Evolutionary conservation across 768 basidiomycete genomes (phyloP).

Genomic region (Ramaria rubella): DNA sequence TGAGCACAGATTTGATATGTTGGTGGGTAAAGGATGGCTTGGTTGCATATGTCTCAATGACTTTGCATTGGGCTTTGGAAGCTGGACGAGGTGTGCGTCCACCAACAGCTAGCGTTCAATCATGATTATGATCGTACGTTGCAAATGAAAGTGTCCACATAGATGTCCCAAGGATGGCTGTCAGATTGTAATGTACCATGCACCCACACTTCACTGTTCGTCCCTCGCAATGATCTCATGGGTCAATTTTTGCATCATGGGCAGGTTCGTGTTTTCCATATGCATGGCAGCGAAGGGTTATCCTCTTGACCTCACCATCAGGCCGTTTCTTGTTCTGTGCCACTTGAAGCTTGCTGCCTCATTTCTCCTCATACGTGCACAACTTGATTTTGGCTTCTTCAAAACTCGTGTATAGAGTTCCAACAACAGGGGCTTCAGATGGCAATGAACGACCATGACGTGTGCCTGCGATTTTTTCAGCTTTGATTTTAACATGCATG

Average conservation of each 20-base stretch:
- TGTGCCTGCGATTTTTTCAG: neutral
- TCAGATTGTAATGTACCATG: constrained; percentile 21
- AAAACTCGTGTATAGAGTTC: neutral
- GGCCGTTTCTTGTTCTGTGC: too few relatives aligned
- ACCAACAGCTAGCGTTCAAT: constrained; percentile 13
- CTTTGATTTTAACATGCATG: neutral
- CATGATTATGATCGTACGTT: constrained; percentile 17
- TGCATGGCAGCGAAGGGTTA: constrained; percentile 18
- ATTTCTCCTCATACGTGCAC: neutral
- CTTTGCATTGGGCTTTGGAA: neutral
- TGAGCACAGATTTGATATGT: constrained; percentile 11
- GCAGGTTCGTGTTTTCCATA: constrained; percentile 12
- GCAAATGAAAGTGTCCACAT: too few relatives aligned
- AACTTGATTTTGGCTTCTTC: too few relatives aligned
- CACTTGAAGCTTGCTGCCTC: neutral
- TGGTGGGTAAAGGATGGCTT: constrained; percentile 15
- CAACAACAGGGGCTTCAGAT: neutral
- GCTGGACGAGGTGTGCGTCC: constrained; percentile 15
- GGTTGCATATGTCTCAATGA: constrained; percentile 11
- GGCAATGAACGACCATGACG: neutral
- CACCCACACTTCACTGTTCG: constrained; percentile 19
- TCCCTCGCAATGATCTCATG: constrained; percentile 15
- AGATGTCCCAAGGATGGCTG: too few relatives aligned
- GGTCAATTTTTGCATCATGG: constrained; percentile 16
- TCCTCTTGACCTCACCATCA: constrained; percentile 10